Base-by-base conservation (phyloP, 202 grass and related monocot species). In the Bolboschoenoplectus hybrid region DNA sequence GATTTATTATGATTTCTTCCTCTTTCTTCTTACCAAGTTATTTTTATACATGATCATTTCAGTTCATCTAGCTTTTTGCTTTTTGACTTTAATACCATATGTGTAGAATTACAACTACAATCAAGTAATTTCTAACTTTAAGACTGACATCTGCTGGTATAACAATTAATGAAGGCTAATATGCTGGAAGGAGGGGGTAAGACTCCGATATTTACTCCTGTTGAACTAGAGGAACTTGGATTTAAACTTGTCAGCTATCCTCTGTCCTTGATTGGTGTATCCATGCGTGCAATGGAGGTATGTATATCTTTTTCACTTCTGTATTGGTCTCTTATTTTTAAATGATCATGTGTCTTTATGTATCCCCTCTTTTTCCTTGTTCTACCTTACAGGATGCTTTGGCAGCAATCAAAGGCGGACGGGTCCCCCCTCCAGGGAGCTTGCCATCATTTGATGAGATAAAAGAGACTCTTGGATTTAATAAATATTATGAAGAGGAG, bases 371-470 rank as follows among this genome's bases (percentile, higher is more conserved):
- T 65, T 65, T 50, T 55, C 12, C 60, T 84, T 83, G 44, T 70
- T 85, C 55, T 86, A 76, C 44, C 85, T 46, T 92, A 64, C 81
- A 98, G 93, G 93, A 98, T 87, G 96, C 91, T 74, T 90, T 98
- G 63, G 63, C 74, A 74, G 93, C 93, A 84, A 95, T 98, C 81
- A 98, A 96, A 89, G 80, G 96, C 35, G 96, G 96, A 0, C 91
- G 91, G 34, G 80, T 98, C 65, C 93, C 93, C 81, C 90, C 96
- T 87, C 93, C 93, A 45, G 82, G 93, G 36, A 96, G 91, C 77
- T 91, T 98, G 86, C 96, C 90, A 51, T 96, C 93, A 43, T 98
- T 98, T 91, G 93, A 96, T 69, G 96, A 98, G 88, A 98, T 98
- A 65, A 98, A 98, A 68, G 88, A 90, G 50, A 95, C 88, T 1